A percentile compares a stretch with the other conserved stretches of the same genome.
phyloP scores from a whole-genome alignment of 2,329 filamentous ascomycete genomes.

The Corniculantispora saksenae region DNA sequence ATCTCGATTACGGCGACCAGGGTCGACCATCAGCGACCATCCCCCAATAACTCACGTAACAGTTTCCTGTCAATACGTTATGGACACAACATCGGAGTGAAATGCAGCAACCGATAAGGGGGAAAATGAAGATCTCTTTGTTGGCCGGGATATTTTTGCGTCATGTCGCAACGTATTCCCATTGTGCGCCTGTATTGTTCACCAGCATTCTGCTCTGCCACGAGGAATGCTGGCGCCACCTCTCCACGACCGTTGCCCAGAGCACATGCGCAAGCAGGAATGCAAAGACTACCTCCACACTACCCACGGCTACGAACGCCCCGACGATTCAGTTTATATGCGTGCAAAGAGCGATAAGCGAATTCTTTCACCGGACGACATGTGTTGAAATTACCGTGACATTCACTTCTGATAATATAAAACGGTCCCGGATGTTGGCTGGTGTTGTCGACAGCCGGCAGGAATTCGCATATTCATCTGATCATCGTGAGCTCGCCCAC shows the following conservation, averaged over 20 bases:
- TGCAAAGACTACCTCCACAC: neutral
- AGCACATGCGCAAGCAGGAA: neutral
- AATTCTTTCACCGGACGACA: neutral
- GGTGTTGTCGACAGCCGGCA: neutral
- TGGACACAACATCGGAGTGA: no score
- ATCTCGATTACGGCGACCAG: neutral
- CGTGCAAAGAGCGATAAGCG: neutral
- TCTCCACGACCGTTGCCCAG: conserved; percentile 1
- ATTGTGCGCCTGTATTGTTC: neutral
- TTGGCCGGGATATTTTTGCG: neutral
- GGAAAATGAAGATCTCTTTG: neutral
- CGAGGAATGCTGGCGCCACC: neutral
- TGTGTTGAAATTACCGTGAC: neutral
- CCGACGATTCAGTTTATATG: neutral
- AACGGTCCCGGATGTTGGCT: neutral
- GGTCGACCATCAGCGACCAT: neutral
- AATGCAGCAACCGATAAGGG: neutral
- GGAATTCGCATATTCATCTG: neutral
- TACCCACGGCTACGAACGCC: neutral
- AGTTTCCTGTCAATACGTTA: no score
- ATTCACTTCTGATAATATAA: neutral
- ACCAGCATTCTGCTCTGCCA: neutral
- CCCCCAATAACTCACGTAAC: neutral
- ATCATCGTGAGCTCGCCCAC: neutral
- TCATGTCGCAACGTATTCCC: neutral